Conservation (phyloP, 768 basidiomycete species). For the Xerocomus potaroensis region DNA sequence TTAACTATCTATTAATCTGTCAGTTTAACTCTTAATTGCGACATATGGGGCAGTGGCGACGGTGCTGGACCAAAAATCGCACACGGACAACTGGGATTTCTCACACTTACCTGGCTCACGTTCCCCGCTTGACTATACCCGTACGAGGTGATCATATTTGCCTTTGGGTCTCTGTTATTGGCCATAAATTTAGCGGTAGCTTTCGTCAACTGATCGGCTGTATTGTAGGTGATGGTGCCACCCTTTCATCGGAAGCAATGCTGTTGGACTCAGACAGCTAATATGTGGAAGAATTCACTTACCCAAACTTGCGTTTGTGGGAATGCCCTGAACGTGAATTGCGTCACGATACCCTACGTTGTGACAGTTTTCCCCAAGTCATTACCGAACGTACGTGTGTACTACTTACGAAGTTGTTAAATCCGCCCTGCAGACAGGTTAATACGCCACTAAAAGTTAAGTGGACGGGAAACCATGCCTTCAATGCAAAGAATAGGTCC, state of each 20-base stretch:
- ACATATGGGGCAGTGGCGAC: neutral
- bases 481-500: slow-evolving; percentile 44
- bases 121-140: slow-evolving; percentile 25
- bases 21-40: slow-evolving; percentile 2
- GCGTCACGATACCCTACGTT: slow-evolving; percentile 53
- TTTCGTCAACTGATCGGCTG: slow-evolving; percentile 19
- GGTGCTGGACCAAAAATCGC: neutral
- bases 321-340: slow-evolving; percentile 49
- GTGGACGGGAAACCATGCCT: slow-evolving; percentile 28
- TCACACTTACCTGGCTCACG: slow-evolving; percentile 30
- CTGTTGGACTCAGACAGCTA: neutral
- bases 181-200: slow-evolving; percentile 23
- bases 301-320: slow-evolving; percentile 24
- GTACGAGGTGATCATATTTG: slow-evolving; percentile 42
- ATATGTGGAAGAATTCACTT: slow-evolving; percentile 8
- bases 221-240: slow-evolving; percentile 37
- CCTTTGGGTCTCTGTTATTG: slow-evolving; percentile 24
- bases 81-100: neutral
- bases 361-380: slow-evolving; percentile 31
- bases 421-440: slow-evolving; percentile 44
- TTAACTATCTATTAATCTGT: slow-evolving; percentile 10
- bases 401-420: slow-evolving; percentile 58
- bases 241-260: slow-evolving; percentile 34
- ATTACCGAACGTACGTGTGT: neutral
- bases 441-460: neutral